Percentiles rank a stretch among this genome's conserved stretches.
phyloP scores from a whole-genome alignment of 192 early-diverging fungal genomes.

The Funneliformis mosseae region DNA sequence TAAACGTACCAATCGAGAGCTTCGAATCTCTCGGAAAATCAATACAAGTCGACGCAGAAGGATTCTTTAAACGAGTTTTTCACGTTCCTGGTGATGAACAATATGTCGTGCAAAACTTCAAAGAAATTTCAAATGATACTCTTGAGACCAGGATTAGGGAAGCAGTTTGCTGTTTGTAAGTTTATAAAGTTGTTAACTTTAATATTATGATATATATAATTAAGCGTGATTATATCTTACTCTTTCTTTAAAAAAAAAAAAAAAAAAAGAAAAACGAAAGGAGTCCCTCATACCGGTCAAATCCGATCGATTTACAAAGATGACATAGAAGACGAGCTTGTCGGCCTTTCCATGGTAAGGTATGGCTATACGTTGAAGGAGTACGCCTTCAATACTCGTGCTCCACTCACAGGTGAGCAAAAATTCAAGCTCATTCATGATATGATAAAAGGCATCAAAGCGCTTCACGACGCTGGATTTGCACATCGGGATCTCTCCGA shows the following conservation, averaged over 20 bases:
- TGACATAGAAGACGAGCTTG: conserved; percentile 52
- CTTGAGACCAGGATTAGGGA: conserved; percentile 59
- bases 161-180: conserved; percentile 59
- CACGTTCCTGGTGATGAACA: conserved; percentile 47
- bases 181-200: background rate
- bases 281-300: conserved; percentile 54
- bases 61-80: conserved; percentile 61
- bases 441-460: conserved; percentile 56
- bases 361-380: conserved; percentile 60
- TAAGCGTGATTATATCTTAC: background rate
- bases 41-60: conserved; percentile 52
- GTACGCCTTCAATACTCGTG: conserved; percentile 56
- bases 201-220: background rate
- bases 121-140: conserved; percentile 53
- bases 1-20: conserved; percentile 40
- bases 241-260: background rate
- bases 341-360: conserved; percentile 63
- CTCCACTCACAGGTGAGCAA: conserved; percentile 54
- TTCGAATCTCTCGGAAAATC: conserved; percentile 39
- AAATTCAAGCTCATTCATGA: conserved; percentile 55
- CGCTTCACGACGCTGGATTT: conserved; percentile 54
- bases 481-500: conserved; percentile 63
- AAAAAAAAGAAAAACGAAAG: conserved; percentile 43
- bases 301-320: conserved; percentile 56
- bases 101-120: conserved; percentile 61